Evolutionary conservation across 2,329 filamentous ascomycete genomes (phyloP).

Genomic region (Hypoxylon sp.): DNA sequence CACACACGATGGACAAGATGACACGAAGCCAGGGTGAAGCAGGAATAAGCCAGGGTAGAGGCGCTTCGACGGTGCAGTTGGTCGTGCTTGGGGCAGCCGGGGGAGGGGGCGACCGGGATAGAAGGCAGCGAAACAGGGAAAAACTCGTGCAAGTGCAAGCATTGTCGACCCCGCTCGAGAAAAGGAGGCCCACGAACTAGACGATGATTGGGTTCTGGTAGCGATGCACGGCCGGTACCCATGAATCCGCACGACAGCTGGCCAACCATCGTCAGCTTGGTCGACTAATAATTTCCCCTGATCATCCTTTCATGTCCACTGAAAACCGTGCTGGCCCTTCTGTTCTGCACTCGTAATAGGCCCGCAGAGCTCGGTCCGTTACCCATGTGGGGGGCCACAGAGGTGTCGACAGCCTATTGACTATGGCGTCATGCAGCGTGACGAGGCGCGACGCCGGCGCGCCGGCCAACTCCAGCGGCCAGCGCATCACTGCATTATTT

Average conservation of each 20-base stretch:
- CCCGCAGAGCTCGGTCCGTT: slow-evolving; percentile 53
- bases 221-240: neutral
- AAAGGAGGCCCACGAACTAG: slow-evolving; percentile 12
- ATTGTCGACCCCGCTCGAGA: slow-evolving; percentile 34
- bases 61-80: slow-evolving; percentile 39
- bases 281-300: slow-evolving; percentile 33
- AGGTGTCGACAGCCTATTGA: slow-evolving; percentile 59
- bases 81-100: slow-evolving; percentile 42
- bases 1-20: slow-evolving; percentile 37
- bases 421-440: slow-evolving; percentile 50
- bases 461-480: slow-evolving; percentile 41
- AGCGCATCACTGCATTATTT: slow-evolving; percentile 55
- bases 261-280: slow-evolving; percentile 25
- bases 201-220: slow-evolving; percentile 30
- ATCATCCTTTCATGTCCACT: slow-evolving; percentile 29
- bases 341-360: slow-evolving; percentile 57
- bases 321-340: slow-evolving; percentile 61
- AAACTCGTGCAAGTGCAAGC: slow-evolving; percentile 20
- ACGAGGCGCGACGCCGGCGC: slow-evolving; percentile 43
- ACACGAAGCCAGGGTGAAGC: slow-evolving; percentile 42
- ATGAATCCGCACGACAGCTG: slow-evolving; percentile 2
- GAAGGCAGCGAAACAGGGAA: slow-evolving; percentile 28
- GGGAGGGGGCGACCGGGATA: slow-evolving; percentile 36
- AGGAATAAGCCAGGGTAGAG: neutral
- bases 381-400: slow-evolving; percentile 52